Evolutionary conservation across 306 rosid genomes (phyloP).

Genomic region (Parietaria judaica): DNA sequence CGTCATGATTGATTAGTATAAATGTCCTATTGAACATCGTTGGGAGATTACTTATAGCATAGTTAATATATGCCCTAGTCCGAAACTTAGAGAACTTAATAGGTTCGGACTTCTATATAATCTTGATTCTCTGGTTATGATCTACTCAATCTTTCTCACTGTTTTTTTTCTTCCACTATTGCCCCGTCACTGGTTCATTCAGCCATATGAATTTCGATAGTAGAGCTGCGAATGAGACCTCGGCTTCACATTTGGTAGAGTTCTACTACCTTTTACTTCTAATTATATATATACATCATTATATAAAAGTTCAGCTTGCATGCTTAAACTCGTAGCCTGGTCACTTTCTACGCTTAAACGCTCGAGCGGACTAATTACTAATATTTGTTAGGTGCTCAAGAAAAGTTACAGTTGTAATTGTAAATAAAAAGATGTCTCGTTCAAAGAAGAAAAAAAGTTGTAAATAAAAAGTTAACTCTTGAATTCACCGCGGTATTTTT

Average conservation of each 20-base stretch:
- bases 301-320: background rate
- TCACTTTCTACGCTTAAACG: background rate
- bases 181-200: slow-evolving; percentile 11
- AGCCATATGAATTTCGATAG: slow-evolving; percentile 50
- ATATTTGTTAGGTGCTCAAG: too few species aligned
- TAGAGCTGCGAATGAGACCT: slow-evolving; percentile 31
- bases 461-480: background rate
- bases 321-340: background rate
- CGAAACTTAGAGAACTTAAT: slow-evolving; percentile 20
- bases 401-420: background rate
- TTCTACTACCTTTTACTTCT: background rate
- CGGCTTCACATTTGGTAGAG: slow-evolving; percentile 41
- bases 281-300: background rate
- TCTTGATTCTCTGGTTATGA: too few species aligned
- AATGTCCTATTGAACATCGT: too few species aligned
- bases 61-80: slow-evolving; percentile 19
- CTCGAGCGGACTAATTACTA: too few species aligned
- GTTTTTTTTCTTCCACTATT: slow-evolving; percentile 6
- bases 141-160: slow-evolving; percentile 4
- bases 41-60: slow-evolving; percentile 19
- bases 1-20: too few species aligned
- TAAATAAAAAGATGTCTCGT: background rate
- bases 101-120: background rate
- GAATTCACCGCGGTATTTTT: slow-evolving; percentile 31
- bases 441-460: background rate